Percentiles rank a stretch among this genome's conserved stretches.
Evolutionary conservation across 2,329 filamentous ascomycete genomes (phyloP).

Genomic region (Colletotrichum viniferum): DNA sequence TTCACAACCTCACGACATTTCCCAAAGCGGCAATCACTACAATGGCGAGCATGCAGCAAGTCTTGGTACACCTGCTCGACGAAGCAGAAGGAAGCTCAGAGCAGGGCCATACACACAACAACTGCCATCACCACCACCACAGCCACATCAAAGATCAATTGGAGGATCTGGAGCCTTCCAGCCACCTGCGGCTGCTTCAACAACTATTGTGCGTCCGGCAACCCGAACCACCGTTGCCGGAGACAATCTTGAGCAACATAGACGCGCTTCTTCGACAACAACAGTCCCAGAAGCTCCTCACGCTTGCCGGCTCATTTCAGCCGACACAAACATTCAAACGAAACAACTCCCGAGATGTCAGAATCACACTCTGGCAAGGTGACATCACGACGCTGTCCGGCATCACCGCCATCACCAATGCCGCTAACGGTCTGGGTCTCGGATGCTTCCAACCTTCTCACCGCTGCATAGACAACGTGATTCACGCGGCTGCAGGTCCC

Average conservation of each 20-base stretch:
- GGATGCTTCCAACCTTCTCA: slow-evolving; percentile 38
- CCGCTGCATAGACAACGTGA: slow-evolving; percentile 39
- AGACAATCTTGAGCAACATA: slow-evolving; percentile 19
- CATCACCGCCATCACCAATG: slow-evolving; percentile 38
- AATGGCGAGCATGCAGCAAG: neutral
- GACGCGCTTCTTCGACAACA: slow-evolving; percentile 18
- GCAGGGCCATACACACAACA: neutral
- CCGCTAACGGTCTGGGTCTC: slow-evolving; percentile 36
- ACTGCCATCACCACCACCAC: neutral
- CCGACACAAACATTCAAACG: neutral
- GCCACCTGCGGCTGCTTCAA: slow-evolving; percentile 17
- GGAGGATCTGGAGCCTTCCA: slow-evolving; percentile 7
- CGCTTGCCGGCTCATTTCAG: neutral
- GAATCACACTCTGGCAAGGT: slow-evolving; percentile 34
- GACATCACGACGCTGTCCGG: slow-evolving; percentile 35
- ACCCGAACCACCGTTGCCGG: slow-evolving; percentile 24
- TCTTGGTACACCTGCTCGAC: neutral
- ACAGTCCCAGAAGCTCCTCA: slow-evolving; percentile 1
- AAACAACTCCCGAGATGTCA: neutral
- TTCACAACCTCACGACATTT: neutral
- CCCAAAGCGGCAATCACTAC: neutral
- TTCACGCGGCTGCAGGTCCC: slow-evolving; percentile 35
- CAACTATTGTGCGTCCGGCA: slow-evolving; percentile 32
- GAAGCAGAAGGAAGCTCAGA: neutral
- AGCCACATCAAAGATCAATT: slow-evolving; percentile 8